These are phyloP conservation scores for Maudiozyma serrabonitensis DNA, from an alignment of 805 yeast species.

Conservation along the genomic window DNA sequence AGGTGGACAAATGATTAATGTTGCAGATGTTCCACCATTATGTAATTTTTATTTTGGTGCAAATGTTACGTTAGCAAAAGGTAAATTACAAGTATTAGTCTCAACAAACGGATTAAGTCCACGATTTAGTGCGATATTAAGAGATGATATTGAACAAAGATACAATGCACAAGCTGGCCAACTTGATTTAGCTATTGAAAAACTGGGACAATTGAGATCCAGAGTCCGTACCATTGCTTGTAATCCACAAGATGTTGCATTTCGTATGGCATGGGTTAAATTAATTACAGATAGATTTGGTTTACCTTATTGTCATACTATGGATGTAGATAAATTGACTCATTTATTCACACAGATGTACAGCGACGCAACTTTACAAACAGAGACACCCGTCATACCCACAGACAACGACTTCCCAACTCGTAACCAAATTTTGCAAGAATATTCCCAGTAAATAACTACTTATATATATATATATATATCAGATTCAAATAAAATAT, in stretches of 20 bases:
- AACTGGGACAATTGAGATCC: conserved; percentile 10
- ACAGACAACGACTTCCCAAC: neutral
- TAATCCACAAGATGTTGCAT: conserved; percentile 11
- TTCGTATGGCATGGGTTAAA: conserved; percentile 28
- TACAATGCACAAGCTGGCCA: conserved; percentile 9
- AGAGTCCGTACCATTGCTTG: neutral
- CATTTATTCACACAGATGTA: conserved; percentile 18
- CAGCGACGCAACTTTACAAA: neutral
- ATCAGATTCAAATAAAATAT: too few relatives aligned
- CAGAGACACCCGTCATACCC: neutral
- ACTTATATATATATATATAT: too few relatives aligned
- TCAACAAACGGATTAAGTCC: conserved; percentile 29
- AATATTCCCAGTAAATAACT: too few relatives aligned
- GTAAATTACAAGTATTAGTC: conserved; percentile 17
- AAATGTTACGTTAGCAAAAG: conserved; percentile 11
- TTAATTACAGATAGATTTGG: conserved; percentile 25
- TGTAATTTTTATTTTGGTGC: conserved; percentile 31
- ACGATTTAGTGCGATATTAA: conserved; percentile 23
- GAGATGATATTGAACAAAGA: conserved; percentile 18
- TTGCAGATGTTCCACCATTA: conserved; percentile 28
- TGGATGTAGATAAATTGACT: conserved; percentile 16
- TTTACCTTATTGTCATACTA: conserved; percentile 16
- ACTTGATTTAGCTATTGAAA: conserved; percentile 17
- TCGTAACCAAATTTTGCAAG: too few relatives aligned
- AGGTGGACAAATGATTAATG: conserved; percentile 24